Base-by-base conservation (phyloP, 78 protist genomes). In the Speleostelium caveatum region DNA sequence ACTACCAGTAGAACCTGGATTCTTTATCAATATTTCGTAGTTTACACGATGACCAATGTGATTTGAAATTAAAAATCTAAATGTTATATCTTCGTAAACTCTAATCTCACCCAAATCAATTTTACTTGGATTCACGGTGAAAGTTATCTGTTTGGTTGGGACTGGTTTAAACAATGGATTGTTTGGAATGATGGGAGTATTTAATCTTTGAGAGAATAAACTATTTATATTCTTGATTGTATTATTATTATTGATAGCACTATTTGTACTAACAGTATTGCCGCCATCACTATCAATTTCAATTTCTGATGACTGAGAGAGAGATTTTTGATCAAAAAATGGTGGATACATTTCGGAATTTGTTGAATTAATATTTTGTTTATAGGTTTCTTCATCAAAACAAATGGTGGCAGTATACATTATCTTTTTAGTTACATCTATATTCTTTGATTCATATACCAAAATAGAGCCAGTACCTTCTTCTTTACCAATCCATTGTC, bases 401-500 rank as follows among this genome's bases (percentile, higher is more conserved):
- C 74, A 74, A 35, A 88, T 72, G 1, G 86, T 73, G 10, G 89
- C 67, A 17, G 45, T 38, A 5, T 88, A 88, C 51, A 69, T 78
- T 21, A 88, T 74, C 59, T 73, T 72, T 36, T 73, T 88, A 24
- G 86, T 73, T 0, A 78, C 86, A 75, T 88, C 94, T 39, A 58
- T 75, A 61, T 88, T 88, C 75, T 88, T 88, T 10, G 87, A 75
- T 30, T 88, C 94, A 30, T 78, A 88, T 49, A 78, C 75, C 10
- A 60, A 36, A 0, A 88, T 88, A 21, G 87, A 76, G 3, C 94
- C 94, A 53, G 22, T 67, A 6, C 94, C 94, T 3, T 88, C 94
- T n/a, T 88, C 94, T 55, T 83, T 83, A 12, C 91, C 91, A 60
- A 59, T 69, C 91, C 91, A 83, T 69, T 83, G 91, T 67, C 77